Conservation (phyloP, 768 basidiomycete genomes). For the Flagelloscypha sp. region DNA sequence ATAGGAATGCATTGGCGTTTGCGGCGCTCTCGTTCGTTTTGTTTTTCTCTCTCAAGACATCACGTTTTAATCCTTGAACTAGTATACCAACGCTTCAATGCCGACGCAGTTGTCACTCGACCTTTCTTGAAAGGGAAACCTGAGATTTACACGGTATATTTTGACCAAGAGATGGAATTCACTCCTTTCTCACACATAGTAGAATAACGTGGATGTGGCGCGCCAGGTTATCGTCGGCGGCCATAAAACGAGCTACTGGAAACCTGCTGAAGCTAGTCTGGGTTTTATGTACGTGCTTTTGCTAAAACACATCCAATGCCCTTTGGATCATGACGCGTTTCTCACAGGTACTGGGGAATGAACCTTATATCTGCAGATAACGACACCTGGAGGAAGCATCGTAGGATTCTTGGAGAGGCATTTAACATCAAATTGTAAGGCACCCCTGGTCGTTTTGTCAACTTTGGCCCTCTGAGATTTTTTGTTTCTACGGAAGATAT, state of each 20-base stretch:
- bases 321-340: too few species aligned
- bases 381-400: constrained; percentile 37
- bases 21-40: too few species aligned
- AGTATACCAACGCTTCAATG: too few species aligned
- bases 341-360: constrained; percentile 32
- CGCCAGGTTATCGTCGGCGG: constrained; percentile 36
- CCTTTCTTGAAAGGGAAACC: constrained; percentile 30
- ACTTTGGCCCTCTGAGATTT: neutral
- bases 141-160: constrained; percentile 32
- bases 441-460: constrained; percentile 5
- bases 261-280: constrained; percentile 25
- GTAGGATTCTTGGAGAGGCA: constrained; percentile 35
- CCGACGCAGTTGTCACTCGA: too few species aligned
- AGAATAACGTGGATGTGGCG: constrained; percentile 40
- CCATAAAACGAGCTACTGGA: constrained; percentile 30
- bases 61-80: too few species aligned
- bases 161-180: too few species aligned
- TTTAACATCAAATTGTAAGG: constrained; percentile 34
- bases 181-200: too few species aligned
- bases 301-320: too few species aligned
- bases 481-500: constrained; percentile 26
- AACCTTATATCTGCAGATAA: constrained; percentile 37
- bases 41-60: too few species aligned
- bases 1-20: too few species aligned
- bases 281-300: constrained; percentile 23